Conservation (phyloP, 306 rosid species). For the Luffa acutangula region DNA sequence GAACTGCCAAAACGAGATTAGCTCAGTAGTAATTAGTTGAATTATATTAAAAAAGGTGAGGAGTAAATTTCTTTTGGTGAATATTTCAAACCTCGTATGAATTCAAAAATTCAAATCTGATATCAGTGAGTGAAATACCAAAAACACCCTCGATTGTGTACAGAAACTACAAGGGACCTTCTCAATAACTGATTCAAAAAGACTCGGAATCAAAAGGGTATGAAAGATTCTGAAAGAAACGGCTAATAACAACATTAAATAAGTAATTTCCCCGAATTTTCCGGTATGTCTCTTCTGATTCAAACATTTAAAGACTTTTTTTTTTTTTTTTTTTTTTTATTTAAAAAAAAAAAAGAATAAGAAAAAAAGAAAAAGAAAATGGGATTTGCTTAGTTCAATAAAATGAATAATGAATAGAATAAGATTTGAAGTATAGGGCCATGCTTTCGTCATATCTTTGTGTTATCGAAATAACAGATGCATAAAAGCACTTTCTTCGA, state of each 20-base stretch:
- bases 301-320: constrained; percentile 1
- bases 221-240: neutral
- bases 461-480: neutral
- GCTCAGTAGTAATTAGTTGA: no score
- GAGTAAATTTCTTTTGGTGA: neutral
- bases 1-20: no score
- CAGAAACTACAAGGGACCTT: neutral
- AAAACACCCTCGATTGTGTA: neutral
- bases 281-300: constrained; percentile 15
- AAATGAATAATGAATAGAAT: neutral
- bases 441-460: constrained; percentile 5
- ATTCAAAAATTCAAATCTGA: constrained; percentile 5
- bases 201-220: neutral
- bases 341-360: neutral
- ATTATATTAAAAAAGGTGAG: no score
- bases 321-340: neutral
- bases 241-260: constrained; percentile 8
- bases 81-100: neutral
- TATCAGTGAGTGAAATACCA: neutral
- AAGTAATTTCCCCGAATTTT: constrained; percentile 10
- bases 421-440: neutral
- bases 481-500: neutral
- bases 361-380: neutral
- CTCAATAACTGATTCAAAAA: neutral
- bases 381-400: neutral